Base-by-base conservation (phyloP, 78 protist genomes). In the Diacronema lutheri region DNA sequence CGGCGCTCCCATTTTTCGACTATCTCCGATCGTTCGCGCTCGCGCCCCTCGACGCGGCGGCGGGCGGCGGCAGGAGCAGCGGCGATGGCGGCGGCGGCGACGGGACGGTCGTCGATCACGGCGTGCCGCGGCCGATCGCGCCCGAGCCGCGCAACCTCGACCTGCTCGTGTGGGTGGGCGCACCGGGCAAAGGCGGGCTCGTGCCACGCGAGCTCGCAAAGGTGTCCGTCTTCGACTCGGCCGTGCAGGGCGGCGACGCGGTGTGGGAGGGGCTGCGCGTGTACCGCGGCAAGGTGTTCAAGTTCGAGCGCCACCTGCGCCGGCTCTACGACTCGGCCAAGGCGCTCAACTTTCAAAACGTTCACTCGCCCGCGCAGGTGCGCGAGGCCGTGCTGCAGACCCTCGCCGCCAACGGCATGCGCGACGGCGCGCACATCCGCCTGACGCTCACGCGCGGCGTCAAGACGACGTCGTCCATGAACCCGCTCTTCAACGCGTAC, bases 211-310 rank as follows among this genome's bases (percentile, higher is more conserved):
- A 10, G 55, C 57, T 40, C 57, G 80, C 80, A 0, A 40, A 44
- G 31, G 80, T 73, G 33, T 46, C 62, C 31, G 80, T 73, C 58
- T 73, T 73, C 58, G 80, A 73, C 80, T 26, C 40, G 20, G 38
- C 80, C 40, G 80, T 73, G 29, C 80, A 73, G 73, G 73, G 80
- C 55, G 80, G 80, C 33, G 80, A 71, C n/a, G 80, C 80, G 80
- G 80, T 40, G 58, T 44, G 60, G 80, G 80, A 73, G 58, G 80
- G 80, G 58, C 80, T 73, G 80, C 80, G 80, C 57, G 80, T 73
- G 55, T 40, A 40, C n/a, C 20, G 35, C 21, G 55, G 62, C 26
- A 25, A n/a, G 1, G 60, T 73, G 38, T 16, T 73, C n/a, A 56
- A 38, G 35, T 35, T 73, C 29, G 80, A 73, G 25, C 35, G 11